Base-by-base conservation (phyloP, 2,329 filamentous ascomycete species). In the Sporothrix humicola region DNA sequence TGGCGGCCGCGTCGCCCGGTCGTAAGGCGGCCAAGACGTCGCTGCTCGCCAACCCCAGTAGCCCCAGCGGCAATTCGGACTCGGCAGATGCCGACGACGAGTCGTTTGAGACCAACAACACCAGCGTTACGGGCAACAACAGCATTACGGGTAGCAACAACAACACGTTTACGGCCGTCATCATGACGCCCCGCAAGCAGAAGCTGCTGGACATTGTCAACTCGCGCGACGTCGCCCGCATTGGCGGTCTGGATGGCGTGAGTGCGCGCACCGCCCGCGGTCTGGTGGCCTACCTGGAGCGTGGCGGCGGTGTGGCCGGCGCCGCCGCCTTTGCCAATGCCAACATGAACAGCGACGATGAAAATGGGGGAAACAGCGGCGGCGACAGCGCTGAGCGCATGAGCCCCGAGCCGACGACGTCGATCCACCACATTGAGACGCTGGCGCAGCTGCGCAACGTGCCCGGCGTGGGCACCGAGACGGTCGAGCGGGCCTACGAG, bases 171-270 rank as follows among this genome's bases (percentile, higher is more conserved):
- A 37, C 31, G 31, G 31, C 31, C 31, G 31, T 37, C 31, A 37
- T 37, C 2, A 69, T 76, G 78, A 81, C 74, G 73, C 90, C 90
- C 1, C 85, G 89, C 3, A 91, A 90, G 7, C 85, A 85, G 75
- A 87, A 88, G 74, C 82, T 94, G 2, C 85, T 94, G 2, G 84
- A 88, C 65, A 91, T 94, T 77, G 88, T 94, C 82, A 94, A 94
- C 83, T 93, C 91, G 23, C 87, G 90, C 68, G 90, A 94, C 75
- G 82, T 91, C 20, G 83, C 83, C 15, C 85, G 88, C 79, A 94
- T 94, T 81, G 88, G 87, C 78, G 83, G 88, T 2, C 84, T 94
- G 1, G 89, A 89, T 54, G 92, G 92, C 1, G 90, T 94, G 12
- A 92, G 92, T 0, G 85, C 89, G 1, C 94, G 93, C 83, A 92